These are phyloP conservation scores for Russula vinacea DNA, from an alignment of 768 basidiomycete species.

Conservation along the genomic window DNA sequence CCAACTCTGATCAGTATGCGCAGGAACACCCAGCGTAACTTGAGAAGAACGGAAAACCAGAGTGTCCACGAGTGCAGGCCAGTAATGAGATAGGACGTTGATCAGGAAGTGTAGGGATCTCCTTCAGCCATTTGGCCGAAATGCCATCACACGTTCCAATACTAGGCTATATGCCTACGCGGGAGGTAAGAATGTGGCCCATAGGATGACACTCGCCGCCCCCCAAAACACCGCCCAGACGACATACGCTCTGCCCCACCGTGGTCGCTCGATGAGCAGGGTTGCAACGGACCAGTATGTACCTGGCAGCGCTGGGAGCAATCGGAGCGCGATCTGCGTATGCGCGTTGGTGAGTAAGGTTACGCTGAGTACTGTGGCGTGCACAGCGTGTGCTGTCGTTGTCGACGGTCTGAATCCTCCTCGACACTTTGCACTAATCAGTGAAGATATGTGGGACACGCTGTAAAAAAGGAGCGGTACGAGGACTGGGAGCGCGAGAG, in stretches of 20 bases:
- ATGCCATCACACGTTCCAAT: too few species aligned
- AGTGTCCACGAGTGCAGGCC: neutral
- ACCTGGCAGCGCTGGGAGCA: conserved; percentile 71
- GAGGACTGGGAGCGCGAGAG: conserved; percentile 73
- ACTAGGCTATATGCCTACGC: conserved; percentile 50
- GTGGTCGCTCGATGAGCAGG: conserved; percentile 50
- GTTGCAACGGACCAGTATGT: conserved; percentile 84
- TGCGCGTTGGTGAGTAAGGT: conserved; percentile 40
- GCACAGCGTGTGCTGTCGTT: conserved; percentile 12
- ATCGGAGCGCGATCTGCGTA: conserved; percentile 41
- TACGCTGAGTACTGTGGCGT: conserved; percentile 11
- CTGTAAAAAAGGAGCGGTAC: conserved; percentile 46
- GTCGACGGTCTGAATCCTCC: conserved; percentile 4
- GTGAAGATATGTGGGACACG: conserved; percentile 9
- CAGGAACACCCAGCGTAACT: neutral
- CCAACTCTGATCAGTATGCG: neutral
- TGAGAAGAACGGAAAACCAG: neutral
- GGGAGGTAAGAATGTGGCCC: conserved; percentile 88
- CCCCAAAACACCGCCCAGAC: conserved; percentile 81
- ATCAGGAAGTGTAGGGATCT: too few species aligned
- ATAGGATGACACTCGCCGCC: conserved; percentile 62
- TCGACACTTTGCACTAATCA: neutral
- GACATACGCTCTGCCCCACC: conserved; percentile 61
- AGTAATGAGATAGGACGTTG: neutral
- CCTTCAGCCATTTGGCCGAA: too few species aligned